These are phyloP conservation scores for Aphanomyces invadans DNA, from an alignment of 352 stramenopile genomes.

Conservation along the genomic window DNA sequence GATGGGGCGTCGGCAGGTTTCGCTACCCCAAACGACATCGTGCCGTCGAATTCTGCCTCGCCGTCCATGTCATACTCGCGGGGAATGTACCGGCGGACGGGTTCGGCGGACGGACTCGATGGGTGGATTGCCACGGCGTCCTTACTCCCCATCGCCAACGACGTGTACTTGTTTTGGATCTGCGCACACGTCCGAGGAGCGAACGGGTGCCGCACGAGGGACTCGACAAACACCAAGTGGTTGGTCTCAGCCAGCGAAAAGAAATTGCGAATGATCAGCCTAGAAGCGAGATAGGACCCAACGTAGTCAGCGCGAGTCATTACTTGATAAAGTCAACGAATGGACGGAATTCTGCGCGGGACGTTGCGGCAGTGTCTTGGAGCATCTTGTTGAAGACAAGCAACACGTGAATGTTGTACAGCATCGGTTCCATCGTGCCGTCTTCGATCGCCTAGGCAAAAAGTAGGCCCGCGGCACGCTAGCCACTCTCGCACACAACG, in stretches of 20 bases:
- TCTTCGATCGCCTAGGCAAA: constrained; percentile 31
- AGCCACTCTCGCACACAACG: too few relatives aligned
- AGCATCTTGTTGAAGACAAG: constrained; percentile 79
- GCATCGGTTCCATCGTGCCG: constrained; percentile 78
- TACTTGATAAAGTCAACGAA: constrained; percentile 76
- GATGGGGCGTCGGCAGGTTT: neutral
- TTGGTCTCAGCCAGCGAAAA: constrained; percentile 75
- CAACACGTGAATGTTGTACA: constrained; percentile 79
- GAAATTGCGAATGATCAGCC: constrained; percentile 61
- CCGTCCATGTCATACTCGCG: constrained; percentile 67
- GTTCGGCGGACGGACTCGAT: constrained; percentile 31
- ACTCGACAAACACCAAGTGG: constrained; percentile 70
- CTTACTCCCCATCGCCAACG: constrained; percentile 43
- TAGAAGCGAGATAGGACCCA: too few relatives aligned
- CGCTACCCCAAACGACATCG: neutral
- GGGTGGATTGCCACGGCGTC: constrained; percentile 32
- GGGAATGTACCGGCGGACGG: constrained; percentile 46
- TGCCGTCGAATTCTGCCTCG: constrained; percentile 60
- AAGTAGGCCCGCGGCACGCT: too few relatives aligned
- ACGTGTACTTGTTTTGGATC: constrained; percentile 70
- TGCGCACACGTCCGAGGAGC: constrained; percentile 56
- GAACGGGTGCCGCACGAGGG: constrained; percentile 60
- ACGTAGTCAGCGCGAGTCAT: too few relatives aligned
- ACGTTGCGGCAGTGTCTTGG: constrained; percentile 62
- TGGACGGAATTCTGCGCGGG: constrained; percentile 44